Evolutionary conservation across 345 rosid species (phyloP).

Genomic region (Raphanus sativus): DNA sequence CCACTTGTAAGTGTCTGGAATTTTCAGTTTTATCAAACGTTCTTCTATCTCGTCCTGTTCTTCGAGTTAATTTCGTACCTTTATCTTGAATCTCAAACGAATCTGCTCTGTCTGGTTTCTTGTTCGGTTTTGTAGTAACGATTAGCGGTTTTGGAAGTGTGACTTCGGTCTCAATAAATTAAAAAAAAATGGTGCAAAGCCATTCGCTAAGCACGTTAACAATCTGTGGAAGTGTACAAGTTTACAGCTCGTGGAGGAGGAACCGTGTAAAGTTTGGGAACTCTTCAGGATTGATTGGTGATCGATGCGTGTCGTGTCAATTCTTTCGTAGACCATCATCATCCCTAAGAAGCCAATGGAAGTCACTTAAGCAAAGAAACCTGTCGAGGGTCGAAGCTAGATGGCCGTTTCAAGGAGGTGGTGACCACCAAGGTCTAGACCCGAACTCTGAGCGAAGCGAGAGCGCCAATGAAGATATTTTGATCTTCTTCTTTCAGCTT

Average conservation of each 20-base stretch:
- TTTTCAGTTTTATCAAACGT: background rate
- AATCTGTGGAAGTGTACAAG: conserved; percentile 45
- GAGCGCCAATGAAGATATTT: conserved; percentile 83
- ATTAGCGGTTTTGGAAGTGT: conserved; percentile 1
- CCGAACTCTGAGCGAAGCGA: conserved; percentile 79
- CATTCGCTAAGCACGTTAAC: conserved; percentile 53
- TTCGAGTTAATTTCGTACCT: background rate
- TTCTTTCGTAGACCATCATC: conserved; percentile 33
- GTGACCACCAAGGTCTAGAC: conserved; percentile 51
- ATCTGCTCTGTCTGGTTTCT: conserved; percentile 10
- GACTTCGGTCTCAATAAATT: background rate
- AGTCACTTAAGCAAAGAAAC: conserved; percentile 38
- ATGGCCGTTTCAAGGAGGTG: conserved; percentile 73
- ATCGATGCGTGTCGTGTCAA: conserved; percentile 41
- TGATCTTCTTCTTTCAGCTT: conserved; percentile 86
- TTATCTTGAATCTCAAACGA: conserved; percentile 1
- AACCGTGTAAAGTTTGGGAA: conserved; percentile 40
- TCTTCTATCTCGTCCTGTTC: background rate
- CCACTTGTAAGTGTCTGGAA: background rate
- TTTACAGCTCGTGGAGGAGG: conserved; percentile 47
- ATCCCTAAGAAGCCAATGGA: conserved; percentile 33
- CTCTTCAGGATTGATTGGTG: conserved; percentile 35
- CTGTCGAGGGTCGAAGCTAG: conserved; percentile 64
- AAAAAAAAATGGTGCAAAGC: conserved; percentile 49
- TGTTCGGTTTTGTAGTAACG: conserved; percentile 9